Evolutionary conservation across 1,284 basidiomycete species (phyloP), one percentile per base, ranked within the genome.

Genomic region (Tilletia walkeri): DNA sequence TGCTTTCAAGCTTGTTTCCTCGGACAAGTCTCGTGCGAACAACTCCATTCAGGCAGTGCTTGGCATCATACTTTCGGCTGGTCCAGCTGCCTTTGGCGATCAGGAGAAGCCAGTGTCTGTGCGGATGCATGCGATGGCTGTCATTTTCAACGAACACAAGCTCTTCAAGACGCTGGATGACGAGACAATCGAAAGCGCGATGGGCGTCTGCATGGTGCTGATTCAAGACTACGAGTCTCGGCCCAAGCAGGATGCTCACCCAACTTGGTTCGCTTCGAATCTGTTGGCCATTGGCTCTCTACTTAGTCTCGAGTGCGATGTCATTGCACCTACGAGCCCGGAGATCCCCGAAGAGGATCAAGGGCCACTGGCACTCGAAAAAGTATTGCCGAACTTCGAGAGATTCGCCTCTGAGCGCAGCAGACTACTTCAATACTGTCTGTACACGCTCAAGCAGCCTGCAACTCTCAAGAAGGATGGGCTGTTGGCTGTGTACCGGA

Each of bases 111-210:
- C 74, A 68, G 66, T 95, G 54, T 88, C 91, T 12, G 90, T 92
- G 71, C 87, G 94, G 59, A 91, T 92, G 75, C 90, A 92, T 68
- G 86, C 97, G 9, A 86, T 95, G n/a, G 92, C 93, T 1, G 86
- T 96, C 41, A 89, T 94, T 18, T 86, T 93, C 39, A 89, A 89
- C 73, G 92, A 93, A 78, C 88, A 88, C n/a, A 30, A 85, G 84
- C 71, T 72, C 84, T 93, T 59, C 84, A 91, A 63, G 87, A 88
- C 1, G 84, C 93, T 41, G 85, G 91, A 53, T 84, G 90, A 92
- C 69, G 90, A 91, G 67, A 89, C 92, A 69, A 86, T 87, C 41
- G 80, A 87, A 2, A 88, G 36, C 6, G 59, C 36, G 12, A 63
- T 63, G 59, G n/a, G 3, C n/a, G 24, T 45, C 24, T 49, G 47